Base-by-base conservation (phyloP, 768 basidiomycete genomes). In the Panaeolus papilionaceus region DNA sequence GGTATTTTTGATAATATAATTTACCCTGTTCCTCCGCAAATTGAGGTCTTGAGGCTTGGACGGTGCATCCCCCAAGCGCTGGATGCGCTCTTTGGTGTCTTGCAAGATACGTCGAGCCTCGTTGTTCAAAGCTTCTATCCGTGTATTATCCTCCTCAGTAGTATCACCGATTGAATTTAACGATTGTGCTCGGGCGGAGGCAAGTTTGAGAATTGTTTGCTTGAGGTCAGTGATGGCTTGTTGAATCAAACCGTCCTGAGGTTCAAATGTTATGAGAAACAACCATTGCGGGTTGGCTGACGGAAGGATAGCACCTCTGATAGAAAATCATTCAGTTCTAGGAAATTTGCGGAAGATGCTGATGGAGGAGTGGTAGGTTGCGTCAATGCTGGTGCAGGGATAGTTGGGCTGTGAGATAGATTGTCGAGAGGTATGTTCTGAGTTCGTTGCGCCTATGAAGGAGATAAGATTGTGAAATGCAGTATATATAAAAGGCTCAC, bases 51-150 rank as follows among this genome's bases (percentile, higher is more conserved):
- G 75, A 58, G 54, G 54, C 23, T 71, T 76, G 5, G 69, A 68
- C 14, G 76, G 74, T 11, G 74, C 64, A 39, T 71, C 72, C 73
- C 88, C 85, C 64, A 94, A 73, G 0, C 80, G 78, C 75, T 88
- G 84, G 67, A 94, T 86, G 38, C 90, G 81, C 33, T 83, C 80
- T 71, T 89, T 90, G 33, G 92, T 77, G 40, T 80, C 76, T 64
- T 83, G 85, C 73, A 85, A 87, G 65, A 91, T 81, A 0, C 83
- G 78, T 70, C 88, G 86, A 1, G 90, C 91, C 58, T 90, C 86
- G 16, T 77, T 79, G 16, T 88, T 81, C 63, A 92, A 80, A 18
- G 84, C 80, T n/a, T 89, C 87, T 28, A 92, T 82, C 67, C 86
- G 75, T 9, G 71, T 70, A n/a, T 73, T 63, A 20, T 79, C 79